These are phyloP conservation scores for Podaxis sp. DNA, from an alignment of 768 basidiomycete genomes.

Conservation along the genomic window DNA sequence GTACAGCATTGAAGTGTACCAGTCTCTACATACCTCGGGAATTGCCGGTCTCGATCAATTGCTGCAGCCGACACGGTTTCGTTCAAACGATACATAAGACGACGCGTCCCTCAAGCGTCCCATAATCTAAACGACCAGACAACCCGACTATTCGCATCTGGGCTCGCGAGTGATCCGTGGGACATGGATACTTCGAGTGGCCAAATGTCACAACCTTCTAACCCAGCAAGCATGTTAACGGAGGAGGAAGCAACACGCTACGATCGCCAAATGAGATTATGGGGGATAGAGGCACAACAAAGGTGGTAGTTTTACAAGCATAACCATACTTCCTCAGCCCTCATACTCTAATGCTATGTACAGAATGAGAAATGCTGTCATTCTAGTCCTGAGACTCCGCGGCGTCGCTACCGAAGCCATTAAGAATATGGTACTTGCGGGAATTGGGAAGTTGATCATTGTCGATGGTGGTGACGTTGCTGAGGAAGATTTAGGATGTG, in stretches of 20 bases:
- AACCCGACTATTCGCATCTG: not conserved
- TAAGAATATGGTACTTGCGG: slow-evolving; percentile 97
- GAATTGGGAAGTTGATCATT: slow-evolving; percentile 87
- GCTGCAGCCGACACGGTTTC: not conserved
- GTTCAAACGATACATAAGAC: not conserved
- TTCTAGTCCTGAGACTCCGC: slow-evolving; percentile 75
- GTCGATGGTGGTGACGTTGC: slow-evolving; percentile 75
- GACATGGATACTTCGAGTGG: slow-evolving; percentile 1
- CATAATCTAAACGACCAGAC: not conserved
- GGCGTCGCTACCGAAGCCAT: slow-evolving; percentile 92
- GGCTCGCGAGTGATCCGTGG: not conserved
- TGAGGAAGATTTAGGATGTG: slow-evolving; percentile 86
- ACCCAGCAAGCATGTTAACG: slow-evolving; percentile 40
- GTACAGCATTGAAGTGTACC: not conserved
- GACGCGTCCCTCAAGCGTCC: not conserved
- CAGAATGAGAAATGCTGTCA: slow-evolving; percentile 94
- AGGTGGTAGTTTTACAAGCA: slow-evolving; percentile 49
- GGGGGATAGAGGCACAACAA: slow-evolving; percentile 98
- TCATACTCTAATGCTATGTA: slow-evolving; percentile 8
- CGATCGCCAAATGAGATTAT: slow-evolving; percentile 95
- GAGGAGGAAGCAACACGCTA: slow-evolving; percentile 80
- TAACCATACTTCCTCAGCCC: slow-evolving; percentile 10
- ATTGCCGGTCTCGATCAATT: slow-evolving; percentile 3
- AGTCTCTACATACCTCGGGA: not conserved
- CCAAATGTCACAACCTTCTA: not conserved